Evolutionary conservation across 306 rosid species (phyloP), one percentile per base, ranked within the genome.

Genomic region (Prunus mira): DNA sequence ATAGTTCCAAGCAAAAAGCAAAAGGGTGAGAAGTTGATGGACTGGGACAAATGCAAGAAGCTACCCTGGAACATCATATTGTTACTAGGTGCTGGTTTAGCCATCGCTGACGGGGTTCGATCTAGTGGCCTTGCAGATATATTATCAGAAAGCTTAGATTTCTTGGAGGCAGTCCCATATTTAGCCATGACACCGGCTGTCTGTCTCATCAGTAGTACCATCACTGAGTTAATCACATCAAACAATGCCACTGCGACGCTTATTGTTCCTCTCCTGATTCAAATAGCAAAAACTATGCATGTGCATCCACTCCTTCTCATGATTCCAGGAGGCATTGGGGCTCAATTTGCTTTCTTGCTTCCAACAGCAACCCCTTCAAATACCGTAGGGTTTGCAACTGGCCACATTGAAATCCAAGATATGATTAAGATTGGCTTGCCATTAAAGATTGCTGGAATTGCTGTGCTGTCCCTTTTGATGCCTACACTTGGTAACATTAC

Each of bases 41-140:
- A 83, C 72, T 94, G 97, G 98, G 86, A 90, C 82, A 95, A 91
- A 51, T 94, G 98, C 88, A 90, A 89, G 82, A 91, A 83, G 79
- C 84, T 94, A 20, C 98, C 97, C 1, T 94, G 98, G 97, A 89
- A 79, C 79, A 89, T 94, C 4, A 84, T 94, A 67, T 76, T 94
- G 52, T 86, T 94, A 17, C 83, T 91, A 5, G 98, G 98, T 34
- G 97, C 97, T 2, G 97, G 97, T 1, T 94, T 94, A 45, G 98
- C 98, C 78, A 71, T 91, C 62, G 98, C 98, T 0, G 98, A 94
- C 19, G 98, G 97, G 2, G 95, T 91, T 6, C 80, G 86, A 68
- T 80, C 90, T 0, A 91, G 95, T 62, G 97, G 97, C 47, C 84
- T 91, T 22, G 93, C 97, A 2, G 88, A 89, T 7, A 81, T 87